Base-by-base conservation (phyloP, 768 basidiomycete species). In the Asterophora parasitica region DNA sequence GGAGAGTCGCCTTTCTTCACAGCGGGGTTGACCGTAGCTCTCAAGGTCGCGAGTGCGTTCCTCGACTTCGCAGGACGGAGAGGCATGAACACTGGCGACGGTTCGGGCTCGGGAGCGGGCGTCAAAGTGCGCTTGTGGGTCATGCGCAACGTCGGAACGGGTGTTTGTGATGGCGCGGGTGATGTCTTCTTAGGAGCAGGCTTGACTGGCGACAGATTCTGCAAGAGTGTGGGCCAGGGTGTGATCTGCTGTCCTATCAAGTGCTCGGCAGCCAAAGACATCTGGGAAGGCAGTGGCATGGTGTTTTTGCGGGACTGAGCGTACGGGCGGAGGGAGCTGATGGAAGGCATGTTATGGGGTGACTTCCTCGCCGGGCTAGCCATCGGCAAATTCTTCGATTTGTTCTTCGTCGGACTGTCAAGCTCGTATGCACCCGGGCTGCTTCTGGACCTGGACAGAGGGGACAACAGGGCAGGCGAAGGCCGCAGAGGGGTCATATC, bases 51-150 rank as follows among this genome's bases (percentile, higher is more conserved):
- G 23, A 35, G 37, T 11, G 56, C 52, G 4, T 59, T 48, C 26
- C 64, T 68, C 3, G 61, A 56, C 34, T 63, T 69, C 1, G 80
- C 72, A 9, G 81, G 80, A 2, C 70, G 69, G 32, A 86, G 68
- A 0, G 84, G 77, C 44, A 79, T 76, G 65, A 86, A 81, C 0
- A 80, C 76, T 0, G 75, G 76, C 0, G 71, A 72, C 0, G 81
- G 76, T 19, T 85, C 83, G 1, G 72, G 69, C 34, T 78, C 76
- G 3, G 81, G 82, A 0, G 69, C 73, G 1, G 85, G 82, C 3
- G 78, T 81, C 61, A 74, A 60, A 2, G 78, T 79, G 33, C 77
- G 73, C 60, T 73, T 78, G 57, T 81, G 80, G 0, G 67, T 69
- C 12, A 66, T 63, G 19, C 68, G 66, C 59, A 66, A 66, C 2